A percentile compares a stretch with the other conserved stretches of the same genome.
These are phyloP conservation scores for Xylaria intraflava DNA, from an alignment of 495 filamentous ascomycete species.

Conservation along the genomic window DNA sequence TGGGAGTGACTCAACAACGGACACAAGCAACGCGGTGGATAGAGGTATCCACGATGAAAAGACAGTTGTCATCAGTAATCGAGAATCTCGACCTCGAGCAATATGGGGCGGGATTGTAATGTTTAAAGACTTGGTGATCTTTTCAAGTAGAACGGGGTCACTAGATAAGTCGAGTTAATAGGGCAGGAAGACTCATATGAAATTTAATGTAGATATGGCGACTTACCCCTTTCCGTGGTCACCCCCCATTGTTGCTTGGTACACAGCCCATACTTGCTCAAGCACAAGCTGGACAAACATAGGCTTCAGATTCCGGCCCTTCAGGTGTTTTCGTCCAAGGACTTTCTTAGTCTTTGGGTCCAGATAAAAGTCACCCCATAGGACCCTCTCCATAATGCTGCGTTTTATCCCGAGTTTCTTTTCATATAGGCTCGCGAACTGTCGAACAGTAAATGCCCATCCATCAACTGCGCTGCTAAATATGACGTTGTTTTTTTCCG, in stretches of 20 bases:
- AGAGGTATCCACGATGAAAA: constrained; percentile 89
- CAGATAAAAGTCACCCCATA: constrained; percentile 96
- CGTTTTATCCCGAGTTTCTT: constrained; percentile 96
- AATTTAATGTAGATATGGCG: constrained; percentile 4
- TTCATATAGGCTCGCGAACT: constrained; percentile 91
- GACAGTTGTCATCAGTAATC: constrained; percentile 73
- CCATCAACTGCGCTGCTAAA: constrained; percentile 96
- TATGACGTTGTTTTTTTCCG: constrained; percentile 97
- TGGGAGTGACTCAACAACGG: constrained; percentile 86
- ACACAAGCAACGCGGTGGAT: constrained; percentile 86
- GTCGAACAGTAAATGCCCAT: constrained; percentile 93
- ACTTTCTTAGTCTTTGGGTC: constrained; percentile 97
- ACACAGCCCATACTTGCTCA: constrained; percentile 95
- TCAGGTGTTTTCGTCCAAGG: constrained; percentile 83
- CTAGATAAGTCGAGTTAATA: constrained; percentile 36
- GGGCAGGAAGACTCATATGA: neutral
- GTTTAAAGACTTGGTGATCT: constrained; percentile 87
- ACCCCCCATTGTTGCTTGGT: constrained; percentile 79
- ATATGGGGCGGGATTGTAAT: constrained; percentile 78
- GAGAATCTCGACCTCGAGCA: constrained; percentile 75
- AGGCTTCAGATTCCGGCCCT: constrained; percentile 82
- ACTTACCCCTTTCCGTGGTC: constrained; percentile 73
- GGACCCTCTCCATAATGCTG: constrained; percentile 80
- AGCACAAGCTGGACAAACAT: constrained; percentile 98
- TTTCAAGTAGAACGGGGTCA: constrained; percentile 76